Evolutionary conservation across 2,329 filamentous ascomycete genomes (phyloP), one percentile per base, ranked within the genome.

Genomic region (Fusarium hostae): DNA sequence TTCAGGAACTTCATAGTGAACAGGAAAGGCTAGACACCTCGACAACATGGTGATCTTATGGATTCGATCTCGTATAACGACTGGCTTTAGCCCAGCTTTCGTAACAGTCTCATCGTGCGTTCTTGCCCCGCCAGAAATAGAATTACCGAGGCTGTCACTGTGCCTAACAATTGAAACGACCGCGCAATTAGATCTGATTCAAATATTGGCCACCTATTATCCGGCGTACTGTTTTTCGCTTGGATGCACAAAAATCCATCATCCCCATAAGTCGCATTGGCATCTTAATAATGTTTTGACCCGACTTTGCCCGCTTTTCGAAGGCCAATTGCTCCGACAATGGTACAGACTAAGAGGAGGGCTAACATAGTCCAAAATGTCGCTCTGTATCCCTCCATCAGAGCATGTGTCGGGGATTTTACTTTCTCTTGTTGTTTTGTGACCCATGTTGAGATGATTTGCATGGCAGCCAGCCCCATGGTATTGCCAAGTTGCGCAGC

Each of bases 401-500:
- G 78, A 3, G 81, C 81, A 3, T 75, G 51, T 0, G 76, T 71
- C 7, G 59, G 60, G 4, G 54, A 66, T 61, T 76, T 77, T 9
- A 75, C 77, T 2, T 66, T 59, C 40, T 78, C 70, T 9, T 39
- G 35, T 39, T 80, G 72, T 20, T 81, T 77, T 3, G 82, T 82
- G 5, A 84, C 82, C 6, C 75, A 70, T 1, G 78, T 76, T 0
- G 81, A 81, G 16, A 87, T 81, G 2, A 86, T 81, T 57, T 85
- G 84, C 54, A 84, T 80, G 3, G 85, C 68, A 4, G 84, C 84
- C 12, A 87, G 64, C 2, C 84, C 85, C 16, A 88, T 75, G 0
- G 83, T 81, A 18, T 78, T 84, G 0, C 88, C 88, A 59, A 90
- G 85, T 68, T 90, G 87, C 0, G 83, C 79, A 2, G 86, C 81